phyloP scores from a whole-genome alignment of 257 asterid species.

The Linaria vulgaris region DNA sequence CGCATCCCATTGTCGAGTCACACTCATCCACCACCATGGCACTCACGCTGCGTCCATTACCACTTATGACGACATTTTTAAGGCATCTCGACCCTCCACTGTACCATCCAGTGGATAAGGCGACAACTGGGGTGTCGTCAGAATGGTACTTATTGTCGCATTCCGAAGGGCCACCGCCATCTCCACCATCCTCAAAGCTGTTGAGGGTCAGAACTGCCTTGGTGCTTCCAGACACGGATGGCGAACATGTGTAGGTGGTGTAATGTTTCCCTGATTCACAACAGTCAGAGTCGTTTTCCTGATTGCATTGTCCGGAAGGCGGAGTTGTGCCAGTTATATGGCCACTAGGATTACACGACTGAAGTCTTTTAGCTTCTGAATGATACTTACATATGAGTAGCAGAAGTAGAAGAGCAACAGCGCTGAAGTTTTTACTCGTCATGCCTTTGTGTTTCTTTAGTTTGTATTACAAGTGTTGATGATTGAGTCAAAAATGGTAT shows the following conservation, averaged over 20 bases:
- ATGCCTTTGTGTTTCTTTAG: background rate
- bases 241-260: constrained; percentile 31
- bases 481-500: constrained; percentile 1
- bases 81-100: constrained; percentile 20
- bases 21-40: constrained; percentile 24
- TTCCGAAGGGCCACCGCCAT: constrained; percentile 20
- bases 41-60: constrained; percentile 11
- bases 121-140: constrained; percentile 4
- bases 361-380: constrained; percentile 17
- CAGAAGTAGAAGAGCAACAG: constrained; percentile 10
- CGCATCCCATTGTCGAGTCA: constrained; percentile 18
- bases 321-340: background rate
- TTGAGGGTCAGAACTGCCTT: constrained; percentile 25
- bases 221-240: constrained; percentile 18
- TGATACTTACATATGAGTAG: constrained; percentile 8
- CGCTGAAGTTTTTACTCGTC: constrained; percentile 18
- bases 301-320: constrained; percentile 1
- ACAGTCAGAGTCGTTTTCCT: constrained; percentile 8
- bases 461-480: background rate
- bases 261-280: background rate
- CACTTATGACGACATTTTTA: constrained; percentile 4
- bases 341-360: constrained; percentile 13
- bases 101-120: constrained; percentile 24
- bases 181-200: constrained; percentile 22
- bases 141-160: constrained; percentile 22